These are phyloP conservation scores for Solanum chilense DNA, from an alignment of 257 asterid species.

Conservation along the genomic window DNA sequence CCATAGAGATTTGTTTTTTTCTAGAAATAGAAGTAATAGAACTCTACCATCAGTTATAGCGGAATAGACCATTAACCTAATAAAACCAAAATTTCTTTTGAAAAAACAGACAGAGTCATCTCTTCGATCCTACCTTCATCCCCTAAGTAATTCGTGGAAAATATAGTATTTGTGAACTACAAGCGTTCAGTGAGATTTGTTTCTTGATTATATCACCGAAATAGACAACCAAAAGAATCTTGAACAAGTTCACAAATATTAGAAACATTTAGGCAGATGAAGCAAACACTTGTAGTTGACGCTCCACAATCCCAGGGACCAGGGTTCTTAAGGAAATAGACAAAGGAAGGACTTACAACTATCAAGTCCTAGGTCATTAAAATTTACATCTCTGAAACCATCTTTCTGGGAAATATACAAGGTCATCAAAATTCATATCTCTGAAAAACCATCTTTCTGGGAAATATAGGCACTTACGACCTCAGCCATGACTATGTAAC, in stretches of 20 bases:
- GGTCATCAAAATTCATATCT: background rate
- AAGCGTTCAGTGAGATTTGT: background rate
- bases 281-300: background rate
- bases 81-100: background rate
- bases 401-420: background rate
- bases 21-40: background rate
- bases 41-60: background rate
- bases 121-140: background rate
- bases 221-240: background rate
- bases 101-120: background rate
- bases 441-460: background rate
- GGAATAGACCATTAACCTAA: background rate
- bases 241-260: background rate
- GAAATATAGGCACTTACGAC: background rate
- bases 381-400: background rate
- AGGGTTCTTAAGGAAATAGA: background rate
- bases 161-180: background rate
- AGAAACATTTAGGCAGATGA: background rate
- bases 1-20: background rate
- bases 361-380: background rate
- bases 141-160: background rate
- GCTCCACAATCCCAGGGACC: background rate
- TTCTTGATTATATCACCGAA: background rate
- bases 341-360: background rate
- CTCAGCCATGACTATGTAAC: background rate